Evolutionary conservation across 1,139 yeast species (phyloP).

Genomic region (Yamadazyma atmosphaerica): DNA sequence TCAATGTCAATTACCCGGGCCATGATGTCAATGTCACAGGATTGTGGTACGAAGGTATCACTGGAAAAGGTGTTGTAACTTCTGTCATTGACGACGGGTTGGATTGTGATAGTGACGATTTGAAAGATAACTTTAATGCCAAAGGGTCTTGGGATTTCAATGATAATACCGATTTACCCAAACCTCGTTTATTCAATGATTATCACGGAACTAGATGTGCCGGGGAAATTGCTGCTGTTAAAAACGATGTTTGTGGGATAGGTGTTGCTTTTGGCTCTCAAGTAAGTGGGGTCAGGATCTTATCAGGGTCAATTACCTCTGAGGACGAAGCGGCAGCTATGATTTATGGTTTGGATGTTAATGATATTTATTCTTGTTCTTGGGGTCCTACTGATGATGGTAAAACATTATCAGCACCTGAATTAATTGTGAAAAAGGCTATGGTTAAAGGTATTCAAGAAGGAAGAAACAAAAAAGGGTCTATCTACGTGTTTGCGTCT

Average conservation of each 20-base stretch:
- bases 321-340: slow-evolving; percentile 92
- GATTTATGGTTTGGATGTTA: slow-evolving; percentile 73
- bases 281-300: slow-evolving; percentile 87
- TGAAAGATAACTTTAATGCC: slow-evolving; percentile 66
- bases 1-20: slow-evolving; percentile 71
- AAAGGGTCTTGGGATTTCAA: slow-evolving; percentile 93
- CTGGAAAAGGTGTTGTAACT: slow-evolving; percentile 80
- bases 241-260: slow-evolving; percentile 85
- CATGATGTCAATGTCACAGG: slow-evolving; percentile 86
- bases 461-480: slow-evolving; percentile 82
- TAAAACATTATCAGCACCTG: slow-evolving; percentile 80
- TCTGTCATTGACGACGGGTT: slow-evolving; percentile 96
- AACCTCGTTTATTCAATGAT: slow-evolving; percentile 80
- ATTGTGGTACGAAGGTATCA: slow-evolving; percentile 78
- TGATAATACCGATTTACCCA: slow-evolving; percentile 70
- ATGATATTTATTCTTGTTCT: slow-evolving; percentile 93
- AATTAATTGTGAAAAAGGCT: slow-evolving; percentile 73
- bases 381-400: slow-evolving; percentile 99
- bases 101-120: slow-evolving; percentile 75
- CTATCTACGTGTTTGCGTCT: slow-evolving; percentile 91
- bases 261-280: slow-evolving; percentile 90
- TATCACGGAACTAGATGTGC: slow-evolving; percentile 98
- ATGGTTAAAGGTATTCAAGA: slow-evolving; percentile 79
- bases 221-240: slow-evolving; percentile 93
- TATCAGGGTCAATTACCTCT: slow-evolving; percentile 75